These are phyloP conservation scores for Annulohypoxylon truncatum DNA, from an alignment of 2,329 filamentous ascomycete species.

Conservation along the genomic window DNA sequence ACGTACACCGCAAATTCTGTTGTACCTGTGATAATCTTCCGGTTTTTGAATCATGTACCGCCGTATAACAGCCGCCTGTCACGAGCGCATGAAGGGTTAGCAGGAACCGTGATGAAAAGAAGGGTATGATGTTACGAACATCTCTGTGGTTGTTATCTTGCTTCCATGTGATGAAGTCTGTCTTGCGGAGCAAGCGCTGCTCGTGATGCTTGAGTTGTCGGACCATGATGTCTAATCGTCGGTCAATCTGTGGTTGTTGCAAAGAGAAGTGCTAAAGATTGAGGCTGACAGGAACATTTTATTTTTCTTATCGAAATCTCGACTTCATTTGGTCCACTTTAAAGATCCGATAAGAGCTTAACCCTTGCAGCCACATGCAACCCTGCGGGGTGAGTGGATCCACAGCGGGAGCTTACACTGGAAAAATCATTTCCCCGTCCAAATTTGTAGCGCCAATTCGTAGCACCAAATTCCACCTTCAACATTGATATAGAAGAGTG, in stretches of 20 bases:
- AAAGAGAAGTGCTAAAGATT: constrained; percentile 2
- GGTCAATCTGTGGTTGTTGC: background rate
- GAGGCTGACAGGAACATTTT: constrained; percentile 32
- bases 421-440: constrained; percentile 32
- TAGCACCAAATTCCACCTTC: background rate
- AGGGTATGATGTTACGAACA: constrained; percentile 54
- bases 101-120: background rate
- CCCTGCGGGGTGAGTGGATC: constrained; percentile 20
- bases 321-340: constrained; percentile 6
- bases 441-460: constrained; percentile 24
- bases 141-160: constrained; percentile 88
- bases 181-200: constrained; percentile 91
- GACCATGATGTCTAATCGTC: constrained; percentile 72
- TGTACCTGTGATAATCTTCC: constrained; percentile 76
- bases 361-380: constrained; percentile 14
- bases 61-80: constrained; percentile 69
- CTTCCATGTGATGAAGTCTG: constrained; percentile 96
- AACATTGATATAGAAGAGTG: background rate
- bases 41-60: constrained; percentile 93
- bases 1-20: constrained; percentile 74
- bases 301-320: constrained; percentile 32
- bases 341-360: constrained; percentile 35
- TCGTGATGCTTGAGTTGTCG: constrained; percentile 97
- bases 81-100: constrained; percentile 20
- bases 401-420: constrained; percentile 17